phyloP scores from a whole-genome alignment of 805 yeast species.

The Saturnispora quitensis region DNA sequence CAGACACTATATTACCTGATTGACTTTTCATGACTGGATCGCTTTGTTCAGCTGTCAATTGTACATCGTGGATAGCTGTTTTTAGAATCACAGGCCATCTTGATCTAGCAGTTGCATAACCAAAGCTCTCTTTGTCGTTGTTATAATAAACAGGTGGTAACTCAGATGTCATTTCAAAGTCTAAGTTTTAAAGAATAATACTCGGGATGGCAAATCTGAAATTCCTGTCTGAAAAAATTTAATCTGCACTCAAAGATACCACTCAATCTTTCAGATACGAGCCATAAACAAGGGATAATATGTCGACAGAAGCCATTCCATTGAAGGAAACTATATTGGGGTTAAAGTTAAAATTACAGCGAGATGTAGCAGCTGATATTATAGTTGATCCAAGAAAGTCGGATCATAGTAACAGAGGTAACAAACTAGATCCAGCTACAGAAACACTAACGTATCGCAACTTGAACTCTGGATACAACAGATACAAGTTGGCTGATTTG shows the following conservation, averaged over 20 bases:
- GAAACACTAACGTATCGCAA: constrained; percentile 19
- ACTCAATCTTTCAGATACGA: not conserved
- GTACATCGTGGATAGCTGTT: constrained; percentile 57
- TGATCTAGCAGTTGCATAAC: constrained; percentile 61
- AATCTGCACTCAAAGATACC: not conserved
- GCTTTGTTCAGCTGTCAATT: constrained; percentile 6
- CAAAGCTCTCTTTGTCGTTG: constrained; percentile 70
- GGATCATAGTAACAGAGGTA: constrained; percentile 22
- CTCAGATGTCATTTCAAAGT: not conserved
- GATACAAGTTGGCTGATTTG: constrained; percentile 4
- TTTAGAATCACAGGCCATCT: constrained; percentile 85
- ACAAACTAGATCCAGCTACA: constrained; percentile 21
- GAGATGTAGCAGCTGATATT: constrained; percentile 12
- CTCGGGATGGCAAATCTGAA: not conserved
- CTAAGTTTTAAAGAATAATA: not conserved
- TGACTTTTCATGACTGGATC: constrained; percentile 29
- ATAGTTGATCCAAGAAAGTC: constrained; percentile 9
- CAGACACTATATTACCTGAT: constrained; percentile 36
- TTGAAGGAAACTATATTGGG: constrained; percentile 19
- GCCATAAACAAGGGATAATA: not conserved
- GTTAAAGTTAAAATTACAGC: constrained; percentile 11
- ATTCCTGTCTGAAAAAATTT: not conserved
- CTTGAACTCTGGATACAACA: constrained; percentile 9
- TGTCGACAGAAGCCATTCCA: not conserved
- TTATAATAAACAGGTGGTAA: constrained; percentile 49